Conservation (phyloP, 768 basidiomycete genomes). For the Arthromyces matolae region DNA sequence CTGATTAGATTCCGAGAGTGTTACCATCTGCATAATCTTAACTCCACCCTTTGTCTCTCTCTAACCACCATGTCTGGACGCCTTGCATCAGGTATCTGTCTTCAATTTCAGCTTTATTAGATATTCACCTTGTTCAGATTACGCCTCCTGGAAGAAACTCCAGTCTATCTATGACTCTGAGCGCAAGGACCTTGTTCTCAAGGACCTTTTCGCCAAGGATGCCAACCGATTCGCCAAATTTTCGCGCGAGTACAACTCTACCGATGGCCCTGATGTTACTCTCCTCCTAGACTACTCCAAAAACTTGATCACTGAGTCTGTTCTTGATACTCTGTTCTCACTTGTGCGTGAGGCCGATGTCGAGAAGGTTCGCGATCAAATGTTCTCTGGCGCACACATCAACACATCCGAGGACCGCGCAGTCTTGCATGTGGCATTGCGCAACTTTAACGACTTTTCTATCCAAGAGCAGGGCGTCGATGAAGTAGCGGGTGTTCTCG, state of each 20-base stretch:
- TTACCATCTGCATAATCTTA: neutral
- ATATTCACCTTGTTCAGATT: slow-evolving; percentile 49
- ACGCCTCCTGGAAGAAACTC: slow-evolving; percentile 87
- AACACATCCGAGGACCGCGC: slow-evolving; percentile 98
- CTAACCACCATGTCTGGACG: slow-evolving; percentile 53
- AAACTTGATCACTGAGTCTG: slow-evolving; percentile 86
- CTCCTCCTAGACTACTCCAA: slow-evolving; percentile 97
- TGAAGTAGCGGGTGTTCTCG: slow-evolving; percentile 79
- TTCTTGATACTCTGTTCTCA: slow-evolving; percentile 71
- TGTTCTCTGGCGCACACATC: slow-evolving; percentile 96
- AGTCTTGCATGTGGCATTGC: slow-evolving; percentile 91
- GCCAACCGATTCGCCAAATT: slow-evolving; percentile 84
- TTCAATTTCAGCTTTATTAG: neutral
- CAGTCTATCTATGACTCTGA: slow-evolving; percentile 77
- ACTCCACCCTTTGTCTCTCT: slow-evolving; percentile 3
- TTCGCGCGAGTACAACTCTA: slow-evolving; percentile 69
- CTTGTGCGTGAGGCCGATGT: slow-evolving; percentile 86
- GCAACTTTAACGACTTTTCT: slow-evolving; percentile 71
- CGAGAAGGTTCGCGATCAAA: slow-evolving; percentile 81
- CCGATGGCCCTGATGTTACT: slow-evolving; percentile 62
- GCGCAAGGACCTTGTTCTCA: slow-evolving; percentile 72
- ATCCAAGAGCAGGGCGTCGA: slow-evolving; percentile 79
- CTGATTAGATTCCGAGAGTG: slow-evolving; percentile 6
- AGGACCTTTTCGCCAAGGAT: slow-evolving; percentile 90
- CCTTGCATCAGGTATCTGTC: slow-evolving; percentile 50